Evolutionary conservation across 345 rosid species (phyloP), one percentile per base, ranked within the genome.

Genomic region (Erysimum cheiranthoides): DNA sequence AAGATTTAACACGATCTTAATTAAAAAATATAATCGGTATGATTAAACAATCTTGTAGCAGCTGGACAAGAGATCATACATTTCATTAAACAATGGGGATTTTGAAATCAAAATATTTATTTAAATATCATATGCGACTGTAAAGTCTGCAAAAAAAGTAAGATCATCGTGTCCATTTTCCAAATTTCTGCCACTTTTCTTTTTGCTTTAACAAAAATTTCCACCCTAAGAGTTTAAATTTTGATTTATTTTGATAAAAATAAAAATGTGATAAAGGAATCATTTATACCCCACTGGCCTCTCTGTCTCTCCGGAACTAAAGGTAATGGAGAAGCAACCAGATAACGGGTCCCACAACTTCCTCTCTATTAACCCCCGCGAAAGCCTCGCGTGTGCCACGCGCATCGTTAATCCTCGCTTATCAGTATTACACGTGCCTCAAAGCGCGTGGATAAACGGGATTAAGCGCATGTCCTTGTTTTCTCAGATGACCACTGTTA

Each of bases 291-390:
- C 81, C 79, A 65, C 77, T 61, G 79, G 52, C 76, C 82, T 58
- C 73, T 70, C 64, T 80, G 82, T 76, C 80, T 57, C 58, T 42
- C 78, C 78, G 73, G 77, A 78, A 72, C 81, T 60, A 78, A 72
- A 72, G 80, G 77, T 72, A 66, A 78, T 73, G 76, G 78, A 61
- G 79, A 74, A 83, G 75, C 75, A 58, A 66, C 67, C 53, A 61
- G 52, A 45, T 47, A 2, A 31, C 45, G 77, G 88, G 90, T 40
- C 93, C 96, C 89, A 63, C 87, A 49, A 12, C 63, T n/a, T 1
- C 30, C 18, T 38, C 40, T 28, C 18, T 38, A 32, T 21, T 4
- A 18, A 16, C 4, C 36, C 12, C 10, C 31, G 0, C n/a, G 8
- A 30, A 4, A 25, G 1, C 3, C 13, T 4, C 50, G 32, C 73